These are phyloP conservation scores for Naganishia randhawae DNA, from an alignment of 768 basidiomycete species.

Conservation along the genomic window DNA sequence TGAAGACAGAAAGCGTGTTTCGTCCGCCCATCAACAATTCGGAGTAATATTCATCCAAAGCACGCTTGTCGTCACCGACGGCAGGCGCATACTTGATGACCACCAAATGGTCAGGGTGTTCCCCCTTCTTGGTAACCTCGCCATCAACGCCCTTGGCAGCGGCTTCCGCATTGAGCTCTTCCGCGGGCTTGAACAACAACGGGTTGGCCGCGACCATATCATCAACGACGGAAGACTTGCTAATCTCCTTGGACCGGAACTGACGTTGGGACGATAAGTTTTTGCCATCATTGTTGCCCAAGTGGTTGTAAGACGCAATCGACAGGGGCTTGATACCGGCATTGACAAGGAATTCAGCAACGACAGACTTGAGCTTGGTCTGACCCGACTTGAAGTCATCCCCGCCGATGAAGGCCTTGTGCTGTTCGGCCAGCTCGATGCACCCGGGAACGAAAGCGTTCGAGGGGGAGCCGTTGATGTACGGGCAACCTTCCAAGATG, in stretches of 20 bases:
- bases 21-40: slow-evolving; percentile 86
- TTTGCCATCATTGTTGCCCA: slow-evolving; percentile 95
- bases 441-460: slow-evolving; percentile 98
- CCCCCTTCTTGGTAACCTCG: slow-evolving; percentile 62
- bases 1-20: slow-evolving; percentile 69
- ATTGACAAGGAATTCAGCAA: slow-evolving; percentile 97
- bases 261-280: slow-evolving; percentile 85
- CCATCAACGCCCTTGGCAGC: slow-evolving; percentile 44
- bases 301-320: slow-evolving; percentile 96
- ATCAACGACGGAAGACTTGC: slow-evolving; percentile 93
- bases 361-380: slow-evolving; percentile 82
- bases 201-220: slow-evolving; percentile 94
- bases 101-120: slow-evolving; percentile 95
- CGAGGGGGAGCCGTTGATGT: slow-evolving; percentile 96
- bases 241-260: slow-evolving; percentile 98
- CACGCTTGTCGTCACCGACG: slow-evolving; percentile 94
- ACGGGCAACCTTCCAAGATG: slow-evolving; percentile 90
- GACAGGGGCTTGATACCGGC: slow-evolving; percentile 96
- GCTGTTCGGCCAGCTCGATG: slow-evolving; percentile 83
- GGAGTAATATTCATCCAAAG: slow-evolving; percentile 99
- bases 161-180: slow-evolving; percentile 56
- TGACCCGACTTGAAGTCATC: slow-evolving; percentile 98
- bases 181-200: slow-evolving; percentile 75
- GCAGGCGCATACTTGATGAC: slow-evolving; percentile 97
- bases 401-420: slow-evolving; percentile 89